A percentile compares a stretch with the other conserved stretches of the same genome.
Evolutionary conservation across 2,329 filamentous ascomycete genomes (phyloP).

Genomic region (Mycosphaerella arachidis): DNA sequence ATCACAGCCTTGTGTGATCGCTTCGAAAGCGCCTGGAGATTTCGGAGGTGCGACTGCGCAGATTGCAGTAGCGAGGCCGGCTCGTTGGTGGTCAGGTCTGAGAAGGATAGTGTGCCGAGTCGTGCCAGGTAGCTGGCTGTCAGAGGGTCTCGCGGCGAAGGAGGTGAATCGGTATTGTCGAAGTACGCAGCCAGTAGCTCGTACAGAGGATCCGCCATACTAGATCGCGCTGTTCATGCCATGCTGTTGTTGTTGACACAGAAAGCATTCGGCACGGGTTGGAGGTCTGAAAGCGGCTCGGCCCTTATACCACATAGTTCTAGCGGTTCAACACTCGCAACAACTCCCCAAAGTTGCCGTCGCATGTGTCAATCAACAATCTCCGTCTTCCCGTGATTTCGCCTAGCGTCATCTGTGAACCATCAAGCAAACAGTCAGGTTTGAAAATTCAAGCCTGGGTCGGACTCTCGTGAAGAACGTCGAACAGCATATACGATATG

Average conservation of each 20-base stretch:
- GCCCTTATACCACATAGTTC: background rate
- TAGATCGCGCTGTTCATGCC: background rate
- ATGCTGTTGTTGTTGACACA: background rate
- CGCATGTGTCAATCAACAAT: background rate
- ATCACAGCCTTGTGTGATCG: conserved; percentile 84
- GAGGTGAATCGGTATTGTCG: conserved; percentile 39
- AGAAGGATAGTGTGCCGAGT: conserved; percentile 70
- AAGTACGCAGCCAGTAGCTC: conserved; percentile 66
- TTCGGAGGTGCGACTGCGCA: conserved; percentile 74
- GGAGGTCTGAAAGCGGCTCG: no score
- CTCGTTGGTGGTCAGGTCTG: conserved; percentile 69
- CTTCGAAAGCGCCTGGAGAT: conserved; percentile 82
- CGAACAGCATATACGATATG: background rate
- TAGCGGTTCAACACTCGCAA: background rate
- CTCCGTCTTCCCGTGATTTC: background rate
- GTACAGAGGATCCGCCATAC: conserved; percentile 60
- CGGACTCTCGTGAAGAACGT: background rate
- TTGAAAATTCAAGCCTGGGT: background rate
- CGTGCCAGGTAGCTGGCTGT: conserved; percentile 69
- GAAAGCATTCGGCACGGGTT: no score
- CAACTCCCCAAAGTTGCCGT: background rate
- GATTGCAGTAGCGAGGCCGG: conserved; percentile 74
- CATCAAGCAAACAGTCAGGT: background rate
- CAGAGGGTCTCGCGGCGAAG: conserved; percentile 46
- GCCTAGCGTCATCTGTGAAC: background rate